phyloP scores from a whole-genome alignment of 495 filamentous ascomycete species.

The Xylaria nigripes region DNA sequence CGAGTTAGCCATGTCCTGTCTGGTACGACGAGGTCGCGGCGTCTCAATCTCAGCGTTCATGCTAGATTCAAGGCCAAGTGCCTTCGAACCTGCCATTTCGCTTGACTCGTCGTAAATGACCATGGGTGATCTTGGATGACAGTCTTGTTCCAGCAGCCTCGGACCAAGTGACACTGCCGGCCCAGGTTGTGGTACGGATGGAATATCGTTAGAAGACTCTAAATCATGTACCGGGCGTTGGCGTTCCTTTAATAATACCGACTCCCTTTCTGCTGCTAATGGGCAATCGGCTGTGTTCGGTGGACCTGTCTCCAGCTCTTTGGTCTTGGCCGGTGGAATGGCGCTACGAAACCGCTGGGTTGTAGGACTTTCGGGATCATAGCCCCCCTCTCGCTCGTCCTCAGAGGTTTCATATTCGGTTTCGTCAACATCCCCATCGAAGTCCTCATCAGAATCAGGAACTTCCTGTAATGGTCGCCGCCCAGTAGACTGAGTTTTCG shows the following conservation, averaged over 20 bases:
- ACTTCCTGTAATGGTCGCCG: slow-evolving; percentile 16
- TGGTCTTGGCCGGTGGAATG: not conserved
- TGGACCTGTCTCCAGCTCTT: slow-evolving; percentile 2
- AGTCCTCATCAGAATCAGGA: slow-evolving; percentile 35
- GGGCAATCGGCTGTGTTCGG: not conserved
- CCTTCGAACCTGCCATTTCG: not conserved
- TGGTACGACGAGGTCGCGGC: not conserved
- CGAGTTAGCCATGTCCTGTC: not conserved
- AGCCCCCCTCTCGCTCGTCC: slow-evolving; percentile 14
- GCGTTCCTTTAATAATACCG: not conserved
- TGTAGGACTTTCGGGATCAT: slow-evolving; percentile 5
- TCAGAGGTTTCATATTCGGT: slow-evolving; percentile 20
- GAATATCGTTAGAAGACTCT: not conserved
- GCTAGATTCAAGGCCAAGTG: slow-evolving; percentile 3
- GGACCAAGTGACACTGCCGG: not conserved
- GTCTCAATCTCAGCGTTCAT: not conserved
- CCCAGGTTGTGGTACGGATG: not conserved
- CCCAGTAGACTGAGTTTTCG: slow-evolving; percentile 6
- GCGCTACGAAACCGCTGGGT: not conserved
- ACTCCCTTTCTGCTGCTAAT: not conserved
- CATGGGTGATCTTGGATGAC: not conserved
- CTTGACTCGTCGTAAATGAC: not conserved
- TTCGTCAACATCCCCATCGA: slow-evolving; percentile 17
- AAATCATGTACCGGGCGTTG: not conserved
- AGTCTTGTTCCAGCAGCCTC: not conserved